phyloP scores from a whole-genome alignment of 129 eudicot genomes.

The Glebionis coronaria region DNA sequence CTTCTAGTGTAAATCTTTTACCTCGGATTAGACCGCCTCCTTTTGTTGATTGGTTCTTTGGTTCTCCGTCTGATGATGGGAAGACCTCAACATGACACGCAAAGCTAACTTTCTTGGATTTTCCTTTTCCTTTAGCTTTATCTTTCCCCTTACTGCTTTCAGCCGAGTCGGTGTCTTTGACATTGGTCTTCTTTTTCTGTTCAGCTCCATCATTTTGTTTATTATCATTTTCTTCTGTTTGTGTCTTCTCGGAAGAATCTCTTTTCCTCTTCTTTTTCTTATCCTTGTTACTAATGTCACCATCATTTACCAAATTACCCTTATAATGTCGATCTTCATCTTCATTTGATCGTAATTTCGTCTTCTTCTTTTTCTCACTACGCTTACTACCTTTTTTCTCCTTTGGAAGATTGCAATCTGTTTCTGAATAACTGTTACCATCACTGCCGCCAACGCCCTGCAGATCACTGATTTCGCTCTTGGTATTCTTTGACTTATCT shows the following conservation, averaged over 20 bases:
- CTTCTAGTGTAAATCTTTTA: conserved; percentile 25
- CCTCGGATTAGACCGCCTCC: conserved; percentile 14
- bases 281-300: too few relatives aligned
- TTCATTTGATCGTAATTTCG: background rate
- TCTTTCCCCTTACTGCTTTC: conserved; percentile 28
- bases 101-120: conserved; percentile 51
- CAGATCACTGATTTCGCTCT: conserved; percentile 15
- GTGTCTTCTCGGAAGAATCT: background rate
- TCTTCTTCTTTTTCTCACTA: conserved; percentile 10
- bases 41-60: background rate
- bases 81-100: conserved; percentile 14
- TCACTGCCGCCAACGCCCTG: background rate
- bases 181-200: background rate
- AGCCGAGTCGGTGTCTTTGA: conserved; percentile 17
- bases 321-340: too few relatives aligned
- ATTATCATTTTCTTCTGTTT: conserved; percentile 13
- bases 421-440: conserved; percentile 14
- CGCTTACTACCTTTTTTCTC: conserved; percentile 13
- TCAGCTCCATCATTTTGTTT: background rate
- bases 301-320: too few relatives aligned
- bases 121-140: conserved; percentile 32
- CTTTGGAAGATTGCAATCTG: background rate
- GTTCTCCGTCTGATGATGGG: background rate
- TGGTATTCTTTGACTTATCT: conserved; percentile 15
- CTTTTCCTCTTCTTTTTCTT: background rate